Base-by-base conservation (phyloP, 148 eudicot genomes). In the Fagopyrum tataricum region DNA sequence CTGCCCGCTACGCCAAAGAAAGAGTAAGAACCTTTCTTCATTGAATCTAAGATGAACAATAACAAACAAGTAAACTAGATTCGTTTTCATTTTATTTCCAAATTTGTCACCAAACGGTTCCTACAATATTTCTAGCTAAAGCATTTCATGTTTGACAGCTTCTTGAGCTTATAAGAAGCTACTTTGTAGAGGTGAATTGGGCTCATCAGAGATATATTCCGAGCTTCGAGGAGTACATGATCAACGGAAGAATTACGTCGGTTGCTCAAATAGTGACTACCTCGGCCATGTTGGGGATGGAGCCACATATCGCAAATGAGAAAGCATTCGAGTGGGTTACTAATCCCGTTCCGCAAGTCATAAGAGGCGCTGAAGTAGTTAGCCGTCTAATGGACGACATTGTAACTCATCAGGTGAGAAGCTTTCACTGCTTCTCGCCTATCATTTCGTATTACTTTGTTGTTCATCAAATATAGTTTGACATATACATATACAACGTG, bases 371-470 rank as follows among this genome's bases (percentile, higher is more conserved):
- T 48, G 72, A 81, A 40, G 70, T 81, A 17, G 58, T 78, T 37
- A 75, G 76, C 0, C 73, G 81, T 0, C 52, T 81, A 56, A 78
- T 78, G 81, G 79, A 78, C 58, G 84, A 78, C 68, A 75, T 78
- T 46, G 76, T 75, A 26, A 47, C 76, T 78, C 64, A 56, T 56
- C 13, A 78, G 73, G 9, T 73, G 73, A 66, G 77, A 31, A 1
- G 0, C 1, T 31, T 31, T 31, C 37, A 31, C n/a, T n/a, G n/a
- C n/a, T n/a, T n/a, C n/a, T n/a, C n/a, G n/a, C 37, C 37, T 31
- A 1, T 31, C 37, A 0, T 31, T 31, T 31, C 1, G 37, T 31
- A 31, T 31, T 31, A 0, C 37, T 31, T 31, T 31, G 37, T 31
- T 31, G 37, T 31, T 31, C 37, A 31, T 31, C 37, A 31, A 31